phyloP scores from a whole-genome alignment of 768 basidiomycete species.

The Boletus rubescentipes region DNA sequence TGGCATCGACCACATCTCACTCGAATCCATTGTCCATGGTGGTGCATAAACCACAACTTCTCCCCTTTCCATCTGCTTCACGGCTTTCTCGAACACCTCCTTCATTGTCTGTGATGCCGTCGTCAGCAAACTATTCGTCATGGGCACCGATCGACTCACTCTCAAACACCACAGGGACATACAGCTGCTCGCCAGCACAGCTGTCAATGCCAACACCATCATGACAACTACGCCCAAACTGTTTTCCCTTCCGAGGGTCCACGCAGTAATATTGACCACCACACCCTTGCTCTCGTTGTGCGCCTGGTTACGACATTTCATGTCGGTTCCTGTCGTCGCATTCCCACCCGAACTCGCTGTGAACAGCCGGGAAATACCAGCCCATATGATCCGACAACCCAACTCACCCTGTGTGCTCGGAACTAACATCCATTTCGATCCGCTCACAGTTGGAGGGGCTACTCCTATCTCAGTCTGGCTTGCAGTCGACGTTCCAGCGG shows the following conservation, averaged over 20 bases:
- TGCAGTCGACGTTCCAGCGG: neutral
- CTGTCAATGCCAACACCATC: slow-evolving; percentile 68
- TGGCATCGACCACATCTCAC: neutral
- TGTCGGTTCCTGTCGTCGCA: neutral
- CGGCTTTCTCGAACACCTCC: neutral
- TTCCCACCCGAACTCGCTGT: slow-evolving; percentile 2
- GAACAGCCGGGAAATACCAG: neutral
- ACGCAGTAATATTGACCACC: slow-evolving; percentile 11
- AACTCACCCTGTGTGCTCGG: slow-evolving; percentile 15
- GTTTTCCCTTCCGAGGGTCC: neutral
- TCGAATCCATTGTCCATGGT: neutral
- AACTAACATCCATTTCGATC: slow-evolving; percentile 9
- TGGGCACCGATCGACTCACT: slow-evolving; percentile 39
- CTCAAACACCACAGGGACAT: slow-evolving; percentile 75
- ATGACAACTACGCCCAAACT: slow-evolving; percentile 63
- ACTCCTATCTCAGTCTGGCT: neutral
- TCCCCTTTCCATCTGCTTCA: neutral
- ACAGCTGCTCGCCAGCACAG: slow-evolving; percentile 53
- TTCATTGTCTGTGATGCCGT: slow-evolving; percentile 3
- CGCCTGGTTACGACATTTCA: neutral
- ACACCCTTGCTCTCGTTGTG: neutral
- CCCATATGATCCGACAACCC: slow-evolving; percentile 5
- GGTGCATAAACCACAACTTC: neutral
- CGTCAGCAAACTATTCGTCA: slow-evolving; percentile 3
- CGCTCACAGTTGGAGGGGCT: neutral